Percentiles rank a stretch among this genome's conserved stretches.
phyloP scores from a whole-genome alignment of 108 stramenopile species.

The Nitzschia palea region DNA sequence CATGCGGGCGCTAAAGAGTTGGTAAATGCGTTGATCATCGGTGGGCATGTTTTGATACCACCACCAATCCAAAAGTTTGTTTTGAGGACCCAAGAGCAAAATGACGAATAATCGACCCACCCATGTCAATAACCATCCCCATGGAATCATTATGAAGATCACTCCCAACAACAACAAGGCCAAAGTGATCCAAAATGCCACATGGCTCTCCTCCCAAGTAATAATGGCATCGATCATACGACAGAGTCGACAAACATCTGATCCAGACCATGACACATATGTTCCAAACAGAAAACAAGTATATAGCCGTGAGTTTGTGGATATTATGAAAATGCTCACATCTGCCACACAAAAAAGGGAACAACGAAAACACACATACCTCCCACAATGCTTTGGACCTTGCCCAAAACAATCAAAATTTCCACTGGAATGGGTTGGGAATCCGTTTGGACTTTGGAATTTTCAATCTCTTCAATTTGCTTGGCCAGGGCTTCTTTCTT shows the following conservation, averaged over 20 bases:
- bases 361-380: background rate
- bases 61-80: conserved; percentile 15
- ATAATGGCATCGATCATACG: conserved; percentile 22
- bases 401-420: conserved; percentile 17
- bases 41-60: conserved; percentile 1
- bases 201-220: conserved; percentile 37
- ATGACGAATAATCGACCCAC: conserved; percentile 21
- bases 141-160: conserved; percentile 17
- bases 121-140: conserved; percentile 32
- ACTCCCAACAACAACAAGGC: conserved; percentile 5
- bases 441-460: conserved; percentile 10
- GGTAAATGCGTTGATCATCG: conserved; percentile 10
- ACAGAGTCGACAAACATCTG: conserved; percentile 22
- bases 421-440: conserved; percentile 16
- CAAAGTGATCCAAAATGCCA: conserved; percentile 28
- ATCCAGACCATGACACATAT: too few relatives aligned
- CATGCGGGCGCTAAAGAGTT: conserved; percentile 17
- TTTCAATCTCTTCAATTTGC: conserved; percentile 21
- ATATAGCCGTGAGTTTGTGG: too few relatives aligned
- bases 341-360: background rate
- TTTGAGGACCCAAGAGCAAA: conserved; percentile 24
- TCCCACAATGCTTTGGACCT: conserved; percentile 31
- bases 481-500: conserved; percentile 24
- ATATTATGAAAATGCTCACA: too few relatives aligned
- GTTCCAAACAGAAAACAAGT: too few relatives aligned